Percentiles rank a stretch among this genome's conserved stretches.
phyloP scores from a whole-genome alignment of 1,284 basidiomycete species.

The Cryptococcus deneoformans region DNA sequence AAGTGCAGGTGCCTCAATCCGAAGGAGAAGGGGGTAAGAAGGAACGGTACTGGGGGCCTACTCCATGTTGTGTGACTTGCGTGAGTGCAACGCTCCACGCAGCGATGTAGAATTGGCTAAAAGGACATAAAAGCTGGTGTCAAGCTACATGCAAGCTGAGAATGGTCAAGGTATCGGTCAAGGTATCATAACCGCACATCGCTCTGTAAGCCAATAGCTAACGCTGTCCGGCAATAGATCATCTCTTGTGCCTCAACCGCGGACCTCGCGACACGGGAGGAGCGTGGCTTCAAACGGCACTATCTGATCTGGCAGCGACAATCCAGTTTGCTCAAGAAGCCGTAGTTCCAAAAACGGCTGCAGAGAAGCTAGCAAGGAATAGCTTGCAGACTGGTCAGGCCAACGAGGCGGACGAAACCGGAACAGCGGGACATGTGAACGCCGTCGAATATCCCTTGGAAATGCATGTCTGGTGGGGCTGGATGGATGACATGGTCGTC shows the following conservation, averaged over 20 bases:
- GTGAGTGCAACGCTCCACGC: constrained; percentile 8
- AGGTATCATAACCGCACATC: constrained; percentile 16
- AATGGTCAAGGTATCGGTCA: constrained; percentile 41
- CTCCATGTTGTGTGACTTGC: constrained; percentile 26
- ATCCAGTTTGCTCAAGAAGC: constrained; percentile 11
- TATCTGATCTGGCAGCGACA: constrained; percentile 23
- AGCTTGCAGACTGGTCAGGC: too few species aligned
- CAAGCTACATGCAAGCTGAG: constrained; percentile 38
- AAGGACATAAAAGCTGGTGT: constrained; percentile 18
- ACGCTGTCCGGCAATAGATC: constrained; percentile 25
- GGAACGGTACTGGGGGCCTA: constrained; percentile 19
- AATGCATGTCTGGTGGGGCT: constrained; percentile 30
- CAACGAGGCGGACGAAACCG: background rate
- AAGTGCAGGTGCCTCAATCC: background rate
- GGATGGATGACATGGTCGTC: constrained; percentile 28
- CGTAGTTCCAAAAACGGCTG: too few species aligned
- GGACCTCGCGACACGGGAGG: constrained; percentile 34
- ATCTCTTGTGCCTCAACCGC: constrained; percentile 44
- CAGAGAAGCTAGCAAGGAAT: too few species aligned
- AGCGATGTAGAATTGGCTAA: background rate
- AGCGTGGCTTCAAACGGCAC: constrained; percentile 33
- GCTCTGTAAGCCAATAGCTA: background rate
- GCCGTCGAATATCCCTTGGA: constrained; percentile 5
- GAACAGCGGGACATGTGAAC: too few species aligned
- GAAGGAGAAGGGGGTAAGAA: constrained; percentile 1